phyloP scores from a whole-genome alignment of 805 yeast genomes.

The Candida ficus region DNA sequence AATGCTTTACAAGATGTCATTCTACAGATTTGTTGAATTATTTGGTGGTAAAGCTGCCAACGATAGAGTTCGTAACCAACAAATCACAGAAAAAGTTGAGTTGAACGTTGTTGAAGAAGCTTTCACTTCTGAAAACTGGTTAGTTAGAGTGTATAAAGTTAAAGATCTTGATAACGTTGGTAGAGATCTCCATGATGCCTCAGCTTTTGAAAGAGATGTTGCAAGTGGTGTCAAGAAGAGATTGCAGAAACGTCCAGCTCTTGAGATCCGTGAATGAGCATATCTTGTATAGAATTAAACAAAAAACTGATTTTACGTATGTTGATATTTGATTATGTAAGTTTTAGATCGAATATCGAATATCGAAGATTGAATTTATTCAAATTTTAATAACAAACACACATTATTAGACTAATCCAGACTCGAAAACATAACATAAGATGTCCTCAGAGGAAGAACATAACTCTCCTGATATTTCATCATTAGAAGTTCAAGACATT shows the following conservation, averaged over 20 bases:
- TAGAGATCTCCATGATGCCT: slow-evolving; percentile 60
- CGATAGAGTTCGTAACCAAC: slow-evolving; percentile 89
- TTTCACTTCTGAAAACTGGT: slow-evolving; percentile 93
- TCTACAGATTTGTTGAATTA: slow-evolving; percentile 75
- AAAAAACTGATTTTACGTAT: too few relatives aligned
- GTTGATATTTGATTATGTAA: too few relatives aligned
- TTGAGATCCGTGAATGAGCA: slow-evolving; percentile 35
- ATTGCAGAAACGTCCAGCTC: slow-evolving; percentile 44
- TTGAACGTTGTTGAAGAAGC: slow-evolving; percentile 87
- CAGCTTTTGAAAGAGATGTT: slow-evolving; percentile 42
- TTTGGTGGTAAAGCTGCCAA: slow-evolving; percentile 53
- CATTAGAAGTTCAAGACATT: too few relatives aligned
- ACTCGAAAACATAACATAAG: too few relatives aligned
- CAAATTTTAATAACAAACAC: too few relatives aligned
- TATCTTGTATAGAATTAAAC: not conserved
- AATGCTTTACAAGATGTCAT: slow-evolving; percentile 91
- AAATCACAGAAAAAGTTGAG: slow-evolving; percentile 51
- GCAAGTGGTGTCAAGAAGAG: slow-evolving; percentile 33
- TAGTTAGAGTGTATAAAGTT: slow-evolving; percentile 89
- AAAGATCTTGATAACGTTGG: slow-evolving; percentile 87
- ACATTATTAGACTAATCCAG: too few relatives aligned
- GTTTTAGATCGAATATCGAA: too few relatives aligned
- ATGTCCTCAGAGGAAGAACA: too few relatives aligned
- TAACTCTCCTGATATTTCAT: too few relatives aligned
- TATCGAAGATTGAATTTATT: too few relatives aligned